Base-by-base conservation (phyloP, 164 flowering plant species). In the Sextonia rubra region DNA sequence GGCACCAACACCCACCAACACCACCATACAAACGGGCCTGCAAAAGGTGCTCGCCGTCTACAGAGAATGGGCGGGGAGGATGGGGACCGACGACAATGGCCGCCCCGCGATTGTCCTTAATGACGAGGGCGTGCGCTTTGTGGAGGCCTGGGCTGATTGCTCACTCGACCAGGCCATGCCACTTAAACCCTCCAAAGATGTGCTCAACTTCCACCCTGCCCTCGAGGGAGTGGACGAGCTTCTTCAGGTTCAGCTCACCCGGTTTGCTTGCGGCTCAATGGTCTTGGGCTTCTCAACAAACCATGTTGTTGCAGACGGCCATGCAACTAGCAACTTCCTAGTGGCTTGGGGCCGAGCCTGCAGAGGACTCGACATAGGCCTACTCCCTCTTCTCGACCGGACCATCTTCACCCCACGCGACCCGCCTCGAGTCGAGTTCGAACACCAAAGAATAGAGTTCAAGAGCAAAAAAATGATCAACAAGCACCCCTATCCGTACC, bases 241-340 rank as follows among this genome's bases (percentile, higher is more conserved):
- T 62, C 67, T 71, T 8, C 85, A 77, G 65, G 76, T 81, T 32
- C 83, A 83, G 48, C 72, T 83, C 77, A 83, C 83, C 4, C 60
- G 82, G 67, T 83, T 83, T 73, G 30, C 77, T 14, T 82, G 82
- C 64, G 82, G 82, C 24, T 76, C 78, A 1, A 12, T 81, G 60
- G 81, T 72, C 44, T 68, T 81, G 6, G 84, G 84, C 12, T 75
- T 74, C 68, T 77, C 85, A 0, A 20, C 72, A 9, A 74, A 77
- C 71, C 85, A 83, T 60, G 2, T 73, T 1, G 79, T 81, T 2
- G 82, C 83, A 0, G 85, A 83, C 47, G 83, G 83, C 4, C 77
- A 75, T 15, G 18, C 80, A 4, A 73, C 77, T 2, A 73, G 82
- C 78, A 73, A 71, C 15, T 83, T 81, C 69, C 68, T 79, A 64